Conservation (phyloP, 179 eudicot species). For the Beta corolliflora region DNA sequence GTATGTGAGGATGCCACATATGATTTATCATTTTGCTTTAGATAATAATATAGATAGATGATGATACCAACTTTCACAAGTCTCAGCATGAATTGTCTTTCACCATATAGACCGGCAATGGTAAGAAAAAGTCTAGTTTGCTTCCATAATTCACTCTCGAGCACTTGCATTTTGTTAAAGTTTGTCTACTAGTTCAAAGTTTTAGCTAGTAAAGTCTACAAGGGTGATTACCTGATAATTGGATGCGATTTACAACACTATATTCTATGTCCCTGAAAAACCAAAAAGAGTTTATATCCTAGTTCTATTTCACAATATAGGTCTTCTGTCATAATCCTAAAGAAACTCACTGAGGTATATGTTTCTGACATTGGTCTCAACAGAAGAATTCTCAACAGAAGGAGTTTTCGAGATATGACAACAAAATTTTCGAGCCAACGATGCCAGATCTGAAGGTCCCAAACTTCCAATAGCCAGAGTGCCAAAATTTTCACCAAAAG, state of each 20-base stretch:
- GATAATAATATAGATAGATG: too few species aligned
- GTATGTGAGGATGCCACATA: too few species aligned
- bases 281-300: not conserved
- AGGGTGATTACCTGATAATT: not conserved
- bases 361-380: not conserved
- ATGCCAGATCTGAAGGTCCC: not conserved
- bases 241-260: not conserved
- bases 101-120: too few species aligned
- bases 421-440: not conserved
- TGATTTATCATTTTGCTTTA: too few species aligned
- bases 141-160: too few species aligned
- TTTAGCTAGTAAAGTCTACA: too few species aligned
- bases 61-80: too few species aligned
- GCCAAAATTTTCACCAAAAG: not conserved
- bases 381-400: not conserved
- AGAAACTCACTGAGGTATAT: not conserved
- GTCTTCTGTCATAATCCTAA: not conserved
- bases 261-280: not conserved
- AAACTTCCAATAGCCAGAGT: not conserved
- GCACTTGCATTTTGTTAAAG: too few species aligned
- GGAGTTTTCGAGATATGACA: not conserved
- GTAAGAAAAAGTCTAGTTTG: too few species aligned
- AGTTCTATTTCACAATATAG: not conserved
- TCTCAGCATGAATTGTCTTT: too few species aligned
- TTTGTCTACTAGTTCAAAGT: too few species aligned